Evolutionary conservation across 2,329 filamentous ascomycete species (phyloP).

Genomic region (Proliferodiscus dingleyae): DNA sequence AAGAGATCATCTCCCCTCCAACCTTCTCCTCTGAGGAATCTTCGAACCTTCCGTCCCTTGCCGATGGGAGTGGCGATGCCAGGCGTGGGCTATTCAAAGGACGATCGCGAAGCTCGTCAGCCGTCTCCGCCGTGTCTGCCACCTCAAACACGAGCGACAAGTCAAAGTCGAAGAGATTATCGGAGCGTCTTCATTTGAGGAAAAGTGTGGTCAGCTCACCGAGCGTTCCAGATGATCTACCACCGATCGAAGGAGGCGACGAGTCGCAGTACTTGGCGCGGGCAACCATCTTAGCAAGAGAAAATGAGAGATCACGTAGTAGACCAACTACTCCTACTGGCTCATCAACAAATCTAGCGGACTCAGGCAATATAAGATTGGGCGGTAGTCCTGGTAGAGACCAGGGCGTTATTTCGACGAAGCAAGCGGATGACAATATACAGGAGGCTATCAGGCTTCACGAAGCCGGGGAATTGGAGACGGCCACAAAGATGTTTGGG

Average conservation of each 20-base stretch:
- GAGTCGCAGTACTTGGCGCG: slow-evolving; percentile 88
- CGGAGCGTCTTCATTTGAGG: slow-evolving; percentile 65
- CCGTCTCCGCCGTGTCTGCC: slow-evolving; percentile 43
- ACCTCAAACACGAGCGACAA: slow-evolving; percentile 26
- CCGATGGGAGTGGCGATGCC: slow-evolving; percentile 3
- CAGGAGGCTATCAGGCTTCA: slow-evolving; percentile 95
- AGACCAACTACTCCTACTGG: slow-evolving; percentile 38
- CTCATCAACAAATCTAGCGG: slow-evolving; percentile 18
- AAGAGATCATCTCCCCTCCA: slow-evolving; percentile 75
- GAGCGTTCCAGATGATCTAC: slow-evolving; percentile 74
- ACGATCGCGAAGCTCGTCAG: slow-evolving; percentile 38
- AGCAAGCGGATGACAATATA: slow-evolving; percentile 64
- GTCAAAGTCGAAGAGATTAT: slow-evolving; percentile 44
- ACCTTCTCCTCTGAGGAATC: slow-evolving; percentile 37
- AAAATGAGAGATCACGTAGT: slow-evolving; percentile 41
- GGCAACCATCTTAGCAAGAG: slow-evolving; percentile 78
- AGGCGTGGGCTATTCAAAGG: slow-evolving; percentile 29
- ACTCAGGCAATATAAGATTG: slow-evolving; percentile 19
- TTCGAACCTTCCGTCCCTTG: slow-evolving; percentile 13
- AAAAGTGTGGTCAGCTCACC: slow-evolving; percentile 57
- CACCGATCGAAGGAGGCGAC: slow-evolving; percentile 58
- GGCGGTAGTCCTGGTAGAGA: slow-evolving; percentile 17
- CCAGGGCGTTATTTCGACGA: slow-evolving; percentile 40
- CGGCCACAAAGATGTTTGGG: slow-evolving; percentile 82
- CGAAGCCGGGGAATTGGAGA: slow-evolving; percentile 72